phyloP scores from a whole-genome alignment of 176 grass and related monocot species.

The Areca catechu region DNA sequence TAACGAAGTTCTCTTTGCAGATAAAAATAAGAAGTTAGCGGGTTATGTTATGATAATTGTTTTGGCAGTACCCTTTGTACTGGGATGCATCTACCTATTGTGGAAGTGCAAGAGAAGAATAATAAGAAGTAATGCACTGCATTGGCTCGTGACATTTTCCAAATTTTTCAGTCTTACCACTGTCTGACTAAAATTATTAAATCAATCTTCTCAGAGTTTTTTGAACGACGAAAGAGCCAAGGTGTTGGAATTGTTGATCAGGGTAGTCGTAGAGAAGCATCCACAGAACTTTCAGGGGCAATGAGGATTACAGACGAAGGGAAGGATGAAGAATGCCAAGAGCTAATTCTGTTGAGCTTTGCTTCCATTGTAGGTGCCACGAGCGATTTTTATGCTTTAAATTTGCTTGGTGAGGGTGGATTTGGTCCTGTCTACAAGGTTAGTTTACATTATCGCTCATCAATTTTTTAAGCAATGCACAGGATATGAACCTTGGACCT shows the following conservation, averaged over 20 bases:
- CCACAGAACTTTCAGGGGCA: conserved; percentile 28
- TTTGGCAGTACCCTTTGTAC: conserved; percentile 5
- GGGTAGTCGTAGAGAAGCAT: conserved; percentile 2
- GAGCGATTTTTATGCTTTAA: conserved; percentile 40
- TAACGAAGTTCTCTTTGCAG: neutral
- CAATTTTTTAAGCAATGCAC: neutral
- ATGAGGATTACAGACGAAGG: conserved; percentile 27
- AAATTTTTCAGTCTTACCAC: too few species aligned
- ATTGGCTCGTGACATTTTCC: too few species aligned
- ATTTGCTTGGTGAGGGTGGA: conserved; percentile 81
- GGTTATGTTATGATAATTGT: neutral
- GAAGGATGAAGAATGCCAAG: conserved; percentile 32
- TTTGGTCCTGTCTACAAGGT: conserved; percentile 94
- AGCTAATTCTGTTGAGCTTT: conserved; percentile 59
- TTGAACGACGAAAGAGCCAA: neutral
- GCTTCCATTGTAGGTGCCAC: conserved; percentile 45
- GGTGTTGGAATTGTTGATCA: conserved; percentile 6
- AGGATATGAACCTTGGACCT: too few species aligned
- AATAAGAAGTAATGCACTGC: conserved; percentile 25
- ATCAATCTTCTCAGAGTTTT: neutral
- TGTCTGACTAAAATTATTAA: too few species aligned
- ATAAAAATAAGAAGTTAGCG: conserved; percentile 7
- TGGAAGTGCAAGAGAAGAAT: conserved; percentile 43
- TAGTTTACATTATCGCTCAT: neutral
- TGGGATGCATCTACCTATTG: conserved; percentile 22